These are phyloP conservation scores for Naegleria gruberi DNA, from an alignment of 208 protist genomes.

Conservation along the genomic window DNA sequence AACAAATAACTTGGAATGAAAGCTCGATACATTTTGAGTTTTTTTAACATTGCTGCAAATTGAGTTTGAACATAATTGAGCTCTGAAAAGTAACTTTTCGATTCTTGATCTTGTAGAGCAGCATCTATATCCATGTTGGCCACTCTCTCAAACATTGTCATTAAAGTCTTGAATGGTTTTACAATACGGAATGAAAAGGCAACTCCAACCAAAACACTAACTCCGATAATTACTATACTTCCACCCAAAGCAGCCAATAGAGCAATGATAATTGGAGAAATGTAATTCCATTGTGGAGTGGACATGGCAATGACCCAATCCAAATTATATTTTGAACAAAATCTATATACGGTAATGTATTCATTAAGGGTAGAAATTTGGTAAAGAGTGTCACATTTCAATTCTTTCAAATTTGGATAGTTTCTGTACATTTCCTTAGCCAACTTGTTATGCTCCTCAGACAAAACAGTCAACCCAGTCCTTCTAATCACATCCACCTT, in stretches of 20 bases:
- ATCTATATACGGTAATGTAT: background rate
- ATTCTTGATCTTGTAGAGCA: background rate
- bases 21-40: background rate
- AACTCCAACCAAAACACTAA: background rate
- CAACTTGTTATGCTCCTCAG: background rate
- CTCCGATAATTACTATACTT: background rate
- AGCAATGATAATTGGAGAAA: background rate
- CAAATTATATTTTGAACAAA: background rate
- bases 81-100: background rate
- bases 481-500: background rate
- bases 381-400: background rate
- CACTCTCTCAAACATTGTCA: background rate
- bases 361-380: background rate
- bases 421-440: background rate
- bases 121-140: background rate
- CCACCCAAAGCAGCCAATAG: background rate
- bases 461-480: background rate
- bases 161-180: background rate
- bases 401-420: background rate
- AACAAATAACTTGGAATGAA: background rate
- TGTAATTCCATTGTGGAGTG: background rate
- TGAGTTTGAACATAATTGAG: background rate
- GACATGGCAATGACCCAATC: background rate
- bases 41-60: background rate
- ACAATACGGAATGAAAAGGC: background rate